These are phyloP conservation scores for Arachis hypogaea DNA, from an alignment of 306 rosid species.

Conservation along the genomic window DNA sequence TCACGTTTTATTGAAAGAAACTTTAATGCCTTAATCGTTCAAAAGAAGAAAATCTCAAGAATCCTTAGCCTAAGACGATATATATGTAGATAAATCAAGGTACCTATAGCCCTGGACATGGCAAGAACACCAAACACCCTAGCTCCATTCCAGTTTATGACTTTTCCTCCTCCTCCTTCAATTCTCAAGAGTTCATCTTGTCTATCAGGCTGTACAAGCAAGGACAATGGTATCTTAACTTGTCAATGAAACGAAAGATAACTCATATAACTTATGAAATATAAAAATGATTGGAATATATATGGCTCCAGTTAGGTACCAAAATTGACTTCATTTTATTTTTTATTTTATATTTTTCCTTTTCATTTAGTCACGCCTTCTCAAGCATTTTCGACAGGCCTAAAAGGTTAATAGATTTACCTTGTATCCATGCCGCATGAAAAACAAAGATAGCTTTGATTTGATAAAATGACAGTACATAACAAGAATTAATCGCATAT, in stretches of 20 bases:
- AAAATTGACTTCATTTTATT: not conserved
- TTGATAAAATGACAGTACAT: slow-evolving; percentile 6
- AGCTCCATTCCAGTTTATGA: slow-evolving; percentile 97
- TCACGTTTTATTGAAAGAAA: slow-evolving; percentile 28
- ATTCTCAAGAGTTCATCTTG: slow-evolving; percentile 79
- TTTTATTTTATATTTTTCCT: not conserved
- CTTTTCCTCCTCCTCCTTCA: slow-evolving; percentile 78
- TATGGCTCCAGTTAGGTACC: slow-evolving; percentile 9
- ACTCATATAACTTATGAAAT: not conserved
- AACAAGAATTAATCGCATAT: slow-evolving; percentile 10
- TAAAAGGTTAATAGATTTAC: slow-evolving; percentile 18
- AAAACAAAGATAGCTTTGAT: slow-evolving; percentile 6
- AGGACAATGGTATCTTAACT: slow-evolving; percentile 41
- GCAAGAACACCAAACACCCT: slow-evolving; percentile 73
- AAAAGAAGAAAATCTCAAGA: slow-evolving; percentile 13
- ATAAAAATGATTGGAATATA: not conserved
- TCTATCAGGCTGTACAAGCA: slow-evolving; percentile 84
- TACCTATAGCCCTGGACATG: slow-evolving; percentile 98
- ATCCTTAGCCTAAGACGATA: slow-evolving; percentile 28
- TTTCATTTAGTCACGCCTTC: not conserved
- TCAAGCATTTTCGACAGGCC: slow-evolving; percentile 8
- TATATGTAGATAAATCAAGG: slow-evolving; percentile 50
- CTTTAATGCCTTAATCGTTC: slow-evolving; percentile 18
- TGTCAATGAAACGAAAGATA: slow-evolving; percentile 20
- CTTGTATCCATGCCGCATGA: not conserved